Evolutionary conservation across 129 eudicot species (phyloP), one percentile per base, ranked within the genome.

Genomic region (Ambrosia artemisiifolia): DNA sequence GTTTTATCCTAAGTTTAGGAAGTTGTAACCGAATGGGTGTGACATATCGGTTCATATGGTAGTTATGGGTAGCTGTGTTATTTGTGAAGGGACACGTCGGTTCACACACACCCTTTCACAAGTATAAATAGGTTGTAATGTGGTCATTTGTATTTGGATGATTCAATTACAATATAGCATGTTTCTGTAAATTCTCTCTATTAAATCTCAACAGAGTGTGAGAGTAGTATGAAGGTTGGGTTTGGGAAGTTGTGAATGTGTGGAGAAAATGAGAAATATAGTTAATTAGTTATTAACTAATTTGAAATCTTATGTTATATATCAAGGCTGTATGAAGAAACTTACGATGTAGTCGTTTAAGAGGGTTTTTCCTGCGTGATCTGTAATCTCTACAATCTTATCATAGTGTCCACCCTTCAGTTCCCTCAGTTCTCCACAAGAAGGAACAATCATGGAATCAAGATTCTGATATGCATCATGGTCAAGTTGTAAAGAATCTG

Each of bases 401-500:
- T 88, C 91, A 73, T 80, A 51, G 81, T 88, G 96, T 36, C 87
- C 91, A 51, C 89, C 77, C 73, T 88, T 91, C 74, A 91, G 62
- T 74, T 86, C 96, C 72, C 93, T 83, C 77, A 88, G 69, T 60
- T 91, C 97, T 66, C 88, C 91, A 67, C 88, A 84, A 70, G 91
- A 88, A 79, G 97, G 97, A 79, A 80, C 88, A 68, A 92, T 88
- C 83, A 88, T 86, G 65, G 97, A 86, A 69, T 92, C 94, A 40
- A 92, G 89, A 80, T 92, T 92, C 17, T 56, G 78, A 63, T 87
- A 76, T 33, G 97, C 97, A 71, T 88, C 96, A 63, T 79, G 90
- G 80, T 92, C 97, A 51, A 92, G 96, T 86, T 92, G 91, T 71
- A 92, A 77, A 11, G 93, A 82, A 75, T 87, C 97, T 91, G 91